Evolutionary conservation across 2,329 filamentous ascomycete species (phyloP), one percentile per base, ranked within the genome.

Genomic region (Paraphaeosphaeria sporulosa): DNA sequence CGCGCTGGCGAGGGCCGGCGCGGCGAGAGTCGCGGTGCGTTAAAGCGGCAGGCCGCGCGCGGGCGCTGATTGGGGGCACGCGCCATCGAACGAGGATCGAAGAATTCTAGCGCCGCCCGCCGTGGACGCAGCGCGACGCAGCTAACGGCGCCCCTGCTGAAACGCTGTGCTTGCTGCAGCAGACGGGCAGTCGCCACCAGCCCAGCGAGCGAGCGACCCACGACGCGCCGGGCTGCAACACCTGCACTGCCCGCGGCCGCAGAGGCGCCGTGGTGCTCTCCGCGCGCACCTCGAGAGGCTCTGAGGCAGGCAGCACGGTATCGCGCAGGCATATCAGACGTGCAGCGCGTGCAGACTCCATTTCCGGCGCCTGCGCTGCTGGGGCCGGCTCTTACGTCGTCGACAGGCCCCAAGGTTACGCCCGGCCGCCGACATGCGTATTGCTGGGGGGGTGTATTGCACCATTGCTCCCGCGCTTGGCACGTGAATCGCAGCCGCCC

Each of bases 61-160:
- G 25, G n/a, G 12, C 5, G 40, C 21, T 27, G n/a, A 59, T 61
- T 65, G 57, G 30, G 25, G 17, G 40, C 48, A 21, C 23, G 40
- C 23, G 51, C 38, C 49, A 27, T 53, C 42, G 52, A 55, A 55
- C 40, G 42, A 46, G 52, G 15, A 55, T 55, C 6, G 68, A 70
- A 69, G 61, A 68, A 61, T 59, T 63, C 60, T 65, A 61, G 65
- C 66, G 60, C 59, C 43, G 27, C 17, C 50, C 49, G 40, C 56
- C 53, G 58, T 55, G 57, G 61, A 49, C 10, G 30, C 30, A 57
- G 38, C 55, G 52, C 46, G 56, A 47, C 53, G 42, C 27, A 57
- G 30, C 52, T 36, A 42, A 34, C n/a, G 34, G 38, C 47, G 34
- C 64, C 55, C 49, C 34, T 23, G 49, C 17, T 40, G 38, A 40